Evolutionary conservation across 192 early-diverging fungal species (phyloP), one percentile per base, ranked within the genome.

Genomic region (Neocallimastix lanati): DNA sequence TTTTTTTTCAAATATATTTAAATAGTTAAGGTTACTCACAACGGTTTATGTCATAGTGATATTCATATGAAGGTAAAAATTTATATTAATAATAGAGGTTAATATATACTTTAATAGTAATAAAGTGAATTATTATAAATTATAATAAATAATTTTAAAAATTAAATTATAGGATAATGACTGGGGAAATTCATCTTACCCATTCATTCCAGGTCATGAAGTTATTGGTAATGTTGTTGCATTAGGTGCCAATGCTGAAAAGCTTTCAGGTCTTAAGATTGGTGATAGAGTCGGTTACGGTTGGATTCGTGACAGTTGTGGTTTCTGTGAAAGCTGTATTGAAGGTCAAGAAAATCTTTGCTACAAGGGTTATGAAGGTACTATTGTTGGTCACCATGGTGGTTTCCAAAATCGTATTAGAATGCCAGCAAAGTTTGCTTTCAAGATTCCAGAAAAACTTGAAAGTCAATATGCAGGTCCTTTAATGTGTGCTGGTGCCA

Each of bases 401-500:
- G 89, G 91, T 11, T 84, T 89, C 76, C 91, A 89, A 29, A 91
- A 91, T 18, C 90, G 90, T 77, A 89, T 91, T 1, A 85, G 88
- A 36, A 84, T 90, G 16, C 82, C 82, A 36, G 81, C 85, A 0
- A 82, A 86, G 76, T 94, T 89, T 78, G 87, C 85, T n/a, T 93
- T 89, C 89, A 89, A 88, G 85, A 88, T 91, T 50, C 90, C 90
- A 9, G 84, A 78, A 1, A 77, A 28, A 12, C 85, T 90, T 27
- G 86, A 85, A 15, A 85, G 88, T 0, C 81, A 85, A 9, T 87
- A 90, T 76, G 92, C 91, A 0, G 92, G 89, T 3, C 91, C 94
- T 4, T 82, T 96, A 67, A 87, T 95, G 81, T 95, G 95, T 82
- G 94, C 94, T 18, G 95, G 94, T 13, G 86, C 89, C 29, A 92